These are phyloP conservation scores for Phyllosticta capitalensis DNA, from an alignment of 2,329 filamentous ascomycete genomes.

Conservation along the genomic window DNA sequence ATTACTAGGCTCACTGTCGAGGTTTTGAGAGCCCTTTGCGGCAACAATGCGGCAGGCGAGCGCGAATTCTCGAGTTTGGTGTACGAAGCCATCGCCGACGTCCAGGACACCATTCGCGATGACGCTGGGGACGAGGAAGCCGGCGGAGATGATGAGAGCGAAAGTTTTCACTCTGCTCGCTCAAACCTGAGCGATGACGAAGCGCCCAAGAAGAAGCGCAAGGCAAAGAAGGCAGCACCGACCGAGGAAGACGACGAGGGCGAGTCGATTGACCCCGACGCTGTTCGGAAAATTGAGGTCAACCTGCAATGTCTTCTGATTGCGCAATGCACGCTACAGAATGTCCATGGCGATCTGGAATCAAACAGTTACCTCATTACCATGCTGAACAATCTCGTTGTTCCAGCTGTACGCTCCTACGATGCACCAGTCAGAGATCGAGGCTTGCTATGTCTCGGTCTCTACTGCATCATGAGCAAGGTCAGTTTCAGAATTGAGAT, in stretches of 20 bases:
- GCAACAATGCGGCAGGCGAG: slow-evolving; percentile 62
- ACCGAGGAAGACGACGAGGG: slow-evolving; percentile 51
- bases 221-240: slow-evolving; percentile 35
- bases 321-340: slow-evolving; percentile 93
- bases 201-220: slow-evolving; percentile 38
- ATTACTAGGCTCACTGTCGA: slow-evolving; percentile 81
- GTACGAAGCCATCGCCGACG: slow-evolving; percentile 88
- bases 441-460: slow-evolving; percentile 77
- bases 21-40: slow-evolving; percentile 73
- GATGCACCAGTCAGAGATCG: slow-evolving; percentile 88
- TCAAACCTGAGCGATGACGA: slow-evolving; percentile 69
- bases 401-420: slow-evolving; percentile 87
- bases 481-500: slow-evolving; percentile 28
- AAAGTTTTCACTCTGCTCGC: slow-evolving; percentile 88
- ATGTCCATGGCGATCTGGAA: slow-evolving; percentile 79
- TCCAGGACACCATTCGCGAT: slow-evolving; percentile 79
- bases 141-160: slow-evolving; percentile 38
- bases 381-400: slow-evolving; percentile 96
- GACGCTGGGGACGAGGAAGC: slow-evolving; percentile 50
- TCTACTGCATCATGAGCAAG: slow-evolving; percentile 86
- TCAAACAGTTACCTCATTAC: slow-evolving; percentile 84
- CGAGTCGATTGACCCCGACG: slow-evolving; percentile 46
- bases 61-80: slow-evolving; percentile 77
- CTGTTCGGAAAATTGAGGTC: slow-evolving; percentile 83
- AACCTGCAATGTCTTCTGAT: slow-evolving; percentile 99